Percentiles rank a stretch among this genome's conserved stretches.
Conservation (phyloP, 2,329 filamentous ascomycete species). For the Alternaria ethzedia region DNA sequence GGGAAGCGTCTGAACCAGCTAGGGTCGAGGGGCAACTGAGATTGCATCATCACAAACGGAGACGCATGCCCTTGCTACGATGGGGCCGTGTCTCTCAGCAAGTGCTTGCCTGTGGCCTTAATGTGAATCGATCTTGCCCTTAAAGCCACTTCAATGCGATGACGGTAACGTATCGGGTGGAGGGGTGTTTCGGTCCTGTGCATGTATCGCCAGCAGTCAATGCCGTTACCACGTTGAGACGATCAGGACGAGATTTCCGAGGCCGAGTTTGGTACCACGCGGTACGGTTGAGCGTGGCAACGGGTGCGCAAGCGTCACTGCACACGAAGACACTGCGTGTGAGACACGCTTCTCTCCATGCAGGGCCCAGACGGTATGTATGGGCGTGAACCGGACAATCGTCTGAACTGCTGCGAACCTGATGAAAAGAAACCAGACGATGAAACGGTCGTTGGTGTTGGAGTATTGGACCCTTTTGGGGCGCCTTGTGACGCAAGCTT, state of each 20-base stretch:
- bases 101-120: not conserved
- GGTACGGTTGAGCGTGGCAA: slow-evolving; percentile 7
- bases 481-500: not conserved
- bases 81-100: not conserved
- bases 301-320: not conserved
- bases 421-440: not conserved
- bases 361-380: slow-evolving; percentile 1
- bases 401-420: not conserved
- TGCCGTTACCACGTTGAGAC: slow-evolving; percentile 4
- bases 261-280: slow-evolving; percentile 6
- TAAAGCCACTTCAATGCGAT: not conserved
- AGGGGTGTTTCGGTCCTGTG: not conserved
- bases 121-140: not conserved
- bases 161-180: not conserved
- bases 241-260: not conserved
- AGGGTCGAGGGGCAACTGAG: not conserved
- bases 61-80: not conserved
- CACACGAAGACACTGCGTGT: slow-evolving; percentile 1
- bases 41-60: not conserved
- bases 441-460: slow-evolving; percentile 8
- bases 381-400: not conserved
- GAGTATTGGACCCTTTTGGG: not conserved
- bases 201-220: not conserved
- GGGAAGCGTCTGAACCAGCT: not conserved
- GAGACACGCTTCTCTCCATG: not conserved